These are phyloP conservation scores for Tripidium arundinaceum DNA, from an alignment of 202 grass and related monocot species.

Conservation along the genomic window DNA sequence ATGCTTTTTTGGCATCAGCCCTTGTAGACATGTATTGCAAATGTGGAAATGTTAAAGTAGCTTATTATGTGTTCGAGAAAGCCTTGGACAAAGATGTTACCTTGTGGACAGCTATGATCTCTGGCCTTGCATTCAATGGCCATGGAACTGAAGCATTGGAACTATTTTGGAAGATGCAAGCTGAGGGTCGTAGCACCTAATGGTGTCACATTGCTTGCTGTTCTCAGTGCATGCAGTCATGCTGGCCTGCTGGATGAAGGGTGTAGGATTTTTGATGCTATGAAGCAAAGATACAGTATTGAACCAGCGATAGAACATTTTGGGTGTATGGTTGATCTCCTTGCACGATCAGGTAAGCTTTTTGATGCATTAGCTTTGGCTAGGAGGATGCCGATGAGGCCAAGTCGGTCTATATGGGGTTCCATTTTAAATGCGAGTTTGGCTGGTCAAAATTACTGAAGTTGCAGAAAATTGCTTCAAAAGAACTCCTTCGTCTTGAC, in stretches of 20 bases:
- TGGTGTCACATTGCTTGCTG: slow-evolving; percentile 47
- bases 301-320: slow-evolving; percentile 52
- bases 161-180: slow-evolving; percentile 44
- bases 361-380: slow-evolving; percentile 43
- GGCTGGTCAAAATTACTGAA: slow-evolving; percentile 37
- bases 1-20: slow-evolving; percentile 51
- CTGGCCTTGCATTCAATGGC: slow-evolving; percentile 53
- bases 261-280: slow-evolving; percentile 36
- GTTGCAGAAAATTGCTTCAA: slow-evolving; percentile 49
- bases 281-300: slow-evolving; percentile 43
- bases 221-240: slow-evolving; percentile 57
- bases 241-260: slow-evolving; percentile 46
- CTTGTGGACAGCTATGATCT: slow-evolving; percentile 55
- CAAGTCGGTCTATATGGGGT: slow-evolving; percentile 54
- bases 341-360: slow-evolving; percentile 48
- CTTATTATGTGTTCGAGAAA: slow-evolving; percentile 34
- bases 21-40: slow-evolving; percentile 54
- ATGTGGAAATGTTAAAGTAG: slow-evolving; percentile 43
- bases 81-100: slow-evolving; percentile 45
- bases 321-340: slow-evolving; percentile 55
- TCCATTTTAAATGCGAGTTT: slow-evolving; percentile 55
- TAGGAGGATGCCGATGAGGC: slow-evolving; percentile 52
- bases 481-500: slow-evolving; percentile 47
- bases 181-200: slow-evolving; percentile 35
- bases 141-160: slow-evolving; percentile 39